Evolutionary conservation across 179 eudicot genomes (phyloP).

Genomic region (Beta lomatogona): DNA sequence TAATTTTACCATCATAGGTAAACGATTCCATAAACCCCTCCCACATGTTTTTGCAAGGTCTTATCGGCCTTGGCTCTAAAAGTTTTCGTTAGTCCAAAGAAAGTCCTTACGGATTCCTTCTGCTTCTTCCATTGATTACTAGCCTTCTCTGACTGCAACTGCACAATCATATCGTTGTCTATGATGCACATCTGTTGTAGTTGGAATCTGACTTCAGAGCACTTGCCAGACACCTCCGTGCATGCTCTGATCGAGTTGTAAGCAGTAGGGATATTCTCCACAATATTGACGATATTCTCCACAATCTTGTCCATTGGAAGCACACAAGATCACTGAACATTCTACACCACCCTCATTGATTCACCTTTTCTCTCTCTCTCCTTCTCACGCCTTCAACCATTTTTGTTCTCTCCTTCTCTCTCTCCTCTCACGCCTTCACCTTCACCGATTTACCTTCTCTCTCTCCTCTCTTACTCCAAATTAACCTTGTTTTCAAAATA

Average conservation of each 20-base stretch:
- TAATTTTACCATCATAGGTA: neutral
- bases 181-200: neutral
- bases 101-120: neutral
- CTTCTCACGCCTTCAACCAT: no score
- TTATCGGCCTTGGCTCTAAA: slow-evolving; percentile 1
- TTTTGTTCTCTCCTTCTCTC: no score
- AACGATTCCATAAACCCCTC: neutral
- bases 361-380: no score
- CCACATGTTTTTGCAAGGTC: neutral
- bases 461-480: no score
- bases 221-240: neutral
- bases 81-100: neutral
- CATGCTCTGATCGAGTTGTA: neutral
- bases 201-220: neutral
- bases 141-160: slow-evolving; percentile 11
- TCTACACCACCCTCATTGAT: no score
- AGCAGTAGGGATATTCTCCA: neutral
- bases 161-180: neutral
- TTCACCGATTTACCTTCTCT: no score
- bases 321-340: neutral
- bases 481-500: no score
- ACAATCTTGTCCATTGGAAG: slow-evolving; percentile 11
- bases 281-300: no score
- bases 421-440: no score
- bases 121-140: neutral